Conservation (phyloP, 129 eudicot genomes). For the Pseudognaphalium luteoalbum region DNA sequence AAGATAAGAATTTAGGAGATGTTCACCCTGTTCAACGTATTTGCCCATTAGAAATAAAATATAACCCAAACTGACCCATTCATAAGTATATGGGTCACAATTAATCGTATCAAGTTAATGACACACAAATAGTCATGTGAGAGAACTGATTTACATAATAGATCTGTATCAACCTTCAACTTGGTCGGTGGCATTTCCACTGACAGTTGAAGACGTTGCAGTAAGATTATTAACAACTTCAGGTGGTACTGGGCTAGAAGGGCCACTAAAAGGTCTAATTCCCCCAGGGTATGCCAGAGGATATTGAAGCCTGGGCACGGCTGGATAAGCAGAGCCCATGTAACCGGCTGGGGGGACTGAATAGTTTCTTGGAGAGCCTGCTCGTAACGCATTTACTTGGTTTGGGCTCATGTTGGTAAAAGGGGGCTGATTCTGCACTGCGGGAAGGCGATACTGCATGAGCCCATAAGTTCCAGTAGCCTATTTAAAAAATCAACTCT, state of each 20-base stretch:
- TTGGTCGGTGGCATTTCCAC: slow-evolving; percentile 67
- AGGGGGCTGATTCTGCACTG: slow-evolving; percentile 72
- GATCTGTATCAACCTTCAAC: slow-evolving; percentile 64
- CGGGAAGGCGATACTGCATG: slow-evolving; percentile 79
- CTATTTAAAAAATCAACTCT: slow-evolving; percentile 53
- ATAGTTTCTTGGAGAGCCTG: slow-evolving; percentile 70
- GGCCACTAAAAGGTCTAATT: slow-evolving; percentile 67
- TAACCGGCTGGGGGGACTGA: slow-evolving; percentile 53
- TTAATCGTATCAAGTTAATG: background rate
- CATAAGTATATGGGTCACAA: background rate
- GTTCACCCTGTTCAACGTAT: background rate
- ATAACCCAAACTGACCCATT: background rate
- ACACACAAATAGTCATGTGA: background rate
- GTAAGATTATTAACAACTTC: slow-evolving; percentile 54
- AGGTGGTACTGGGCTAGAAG: slow-evolving; percentile 73
- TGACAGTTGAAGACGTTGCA: slow-evolving; percentile 72
- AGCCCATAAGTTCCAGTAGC: slow-evolving; percentile 88
- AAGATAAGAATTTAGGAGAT: background rate
- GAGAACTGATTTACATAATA: slow-evolving; percentile 2
- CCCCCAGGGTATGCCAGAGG: slow-evolving; percentile 76
- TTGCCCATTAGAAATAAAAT: background rate
- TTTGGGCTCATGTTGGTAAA: slow-evolving; percentile 60
- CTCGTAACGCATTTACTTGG: slow-evolving; percentile 63
- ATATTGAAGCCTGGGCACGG: slow-evolving; percentile 68
- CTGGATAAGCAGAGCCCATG: slow-evolving; percentile 65